Percentiles rank a stretch among this genome's conserved stretches.
Conservation (phyloP, 805 yeast genomes). For the Torulaspora maleeae region DNA sequence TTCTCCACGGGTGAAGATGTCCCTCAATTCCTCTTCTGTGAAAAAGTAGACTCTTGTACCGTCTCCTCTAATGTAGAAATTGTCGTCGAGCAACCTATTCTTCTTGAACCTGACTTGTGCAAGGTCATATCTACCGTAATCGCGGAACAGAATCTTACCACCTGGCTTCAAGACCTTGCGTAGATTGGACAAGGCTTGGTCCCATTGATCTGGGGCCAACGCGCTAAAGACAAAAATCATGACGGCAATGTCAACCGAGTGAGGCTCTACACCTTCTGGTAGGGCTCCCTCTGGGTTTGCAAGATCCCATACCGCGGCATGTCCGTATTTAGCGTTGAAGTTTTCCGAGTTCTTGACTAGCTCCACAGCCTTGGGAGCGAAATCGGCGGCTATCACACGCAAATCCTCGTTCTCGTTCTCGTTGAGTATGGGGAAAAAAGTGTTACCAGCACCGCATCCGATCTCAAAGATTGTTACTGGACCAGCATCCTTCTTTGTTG, state of each 20-base stretch:
- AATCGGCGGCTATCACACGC: conserved; percentile 80
- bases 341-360: conserved; percentile 62
- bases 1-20: conserved; percentile 57
- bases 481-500: conserved; percentile 69
- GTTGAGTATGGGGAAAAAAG: conserved; percentile 82
- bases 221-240: conserved; percentile 95
- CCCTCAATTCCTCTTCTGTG: conserved; percentile 83
- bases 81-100: conserved; percentile 79
- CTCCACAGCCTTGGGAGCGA: conserved; percentile 84
- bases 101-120: conserved; percentile 93
- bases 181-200: conserved; percentile 67
- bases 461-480: conserved; percentile 75
- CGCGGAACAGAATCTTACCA: conserved; percentile 83
- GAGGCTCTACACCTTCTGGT: conserved; percentile 80
- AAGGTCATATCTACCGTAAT: conserved; percentile 92
- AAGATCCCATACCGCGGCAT: conserved; percentile 92
- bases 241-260: conserved; percentile 86
- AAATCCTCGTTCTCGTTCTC: conserved; percentile 79
- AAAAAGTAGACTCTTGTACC: conserved; percentile 97
- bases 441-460: conserved; percentile 98
- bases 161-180: conserved; percentile 81
- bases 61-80: conserved; percentile 94
- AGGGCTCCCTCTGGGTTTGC: conserved; percentile 66
- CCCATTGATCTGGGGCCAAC: conserved; percentile 88
- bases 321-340: conserved; percentile 58